Conservation (phyloP, 805 yeast species). For the Blastobotrys americana region DNA sequence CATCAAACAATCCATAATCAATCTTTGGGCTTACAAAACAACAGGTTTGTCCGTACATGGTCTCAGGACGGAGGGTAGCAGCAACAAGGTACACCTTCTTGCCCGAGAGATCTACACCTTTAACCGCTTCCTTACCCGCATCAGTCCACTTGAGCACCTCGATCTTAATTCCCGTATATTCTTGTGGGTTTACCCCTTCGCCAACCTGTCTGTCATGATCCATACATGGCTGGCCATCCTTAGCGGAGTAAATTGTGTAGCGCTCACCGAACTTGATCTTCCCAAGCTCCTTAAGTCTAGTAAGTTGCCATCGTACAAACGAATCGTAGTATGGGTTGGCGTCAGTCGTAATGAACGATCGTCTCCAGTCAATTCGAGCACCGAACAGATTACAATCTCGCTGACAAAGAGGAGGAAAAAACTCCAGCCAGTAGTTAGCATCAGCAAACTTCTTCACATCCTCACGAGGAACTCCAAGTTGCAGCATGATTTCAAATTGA, state of each 20-base stretch:
- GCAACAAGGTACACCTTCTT: constrained; percentile 82
- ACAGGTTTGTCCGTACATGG: constrained; percentile 98
- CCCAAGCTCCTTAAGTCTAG: constrained; percentile 71
- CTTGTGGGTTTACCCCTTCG: constrained; percentile 96
- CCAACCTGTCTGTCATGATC: constrained; percentile 97
- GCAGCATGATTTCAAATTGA: constrained; percentile 95
- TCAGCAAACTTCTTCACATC: constrained; percentile 87
- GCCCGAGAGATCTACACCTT: constrained; percentile 37
- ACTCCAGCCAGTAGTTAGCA: constrained; percentile 81
- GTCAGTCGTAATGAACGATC: constrained; percentile 92
- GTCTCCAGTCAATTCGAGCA: constrained; percentile 96
- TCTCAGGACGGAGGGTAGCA: constrained; percentile 96
- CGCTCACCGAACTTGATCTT: constrained; percentile 97
- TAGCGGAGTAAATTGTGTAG: constrained; percentile 93
- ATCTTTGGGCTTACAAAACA: constrained; percentile 96
- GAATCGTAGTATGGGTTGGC: constrained; percentile 92
- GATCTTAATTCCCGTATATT: constrained; percentile 89
- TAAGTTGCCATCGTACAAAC: constrained; percentile 95
- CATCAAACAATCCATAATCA: constrained; percentile 83
- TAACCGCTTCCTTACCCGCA: constrained; percentile 44
- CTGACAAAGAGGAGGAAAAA: constrained; percentile 86
- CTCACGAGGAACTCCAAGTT: constrained; percentile 76
- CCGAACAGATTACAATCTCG: constrained; percentile 75
- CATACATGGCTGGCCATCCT: constrained; percentile 99
- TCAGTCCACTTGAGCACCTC: constrained; percentile 53